Evolutionary conservation across 2,329 filamentous ascomycete species (phyloP).

Genomic region (Stachybotrys chartarum): DNA sequence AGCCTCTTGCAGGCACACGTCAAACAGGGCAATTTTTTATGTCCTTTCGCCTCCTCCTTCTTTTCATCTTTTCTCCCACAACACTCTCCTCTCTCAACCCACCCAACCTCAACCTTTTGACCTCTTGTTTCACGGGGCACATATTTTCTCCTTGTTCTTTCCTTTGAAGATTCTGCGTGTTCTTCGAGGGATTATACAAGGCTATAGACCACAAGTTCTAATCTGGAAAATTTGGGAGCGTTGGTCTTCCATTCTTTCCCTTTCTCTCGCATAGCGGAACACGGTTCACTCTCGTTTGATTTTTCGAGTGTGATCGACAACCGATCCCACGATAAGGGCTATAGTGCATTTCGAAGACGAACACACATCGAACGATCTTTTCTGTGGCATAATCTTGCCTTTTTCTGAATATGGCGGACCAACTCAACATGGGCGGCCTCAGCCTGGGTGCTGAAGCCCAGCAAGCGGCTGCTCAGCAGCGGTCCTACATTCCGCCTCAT

Average conservation of each 20-base stretch:
- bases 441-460: slow-evolving; percentile 46
- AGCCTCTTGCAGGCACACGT: slow-evolving; percentile 22
- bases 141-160: slow-evolving; percentile 34
- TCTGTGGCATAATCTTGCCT: background rate
- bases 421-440: slow-evolving; percentile 75
- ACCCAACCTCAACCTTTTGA: slow-evolving; percentile 21
- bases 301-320: slow-evolving; percentile 20
- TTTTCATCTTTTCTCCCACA: slow-evolving; percentile 25
- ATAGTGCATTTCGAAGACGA: background rate
- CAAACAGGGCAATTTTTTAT: slow-evolving; percentile 23
- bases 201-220: slow-evolving; percentile 22
- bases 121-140: slow-evolving; percentile 21
- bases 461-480: slow-evolving; percentile 27
- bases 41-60: slow-evolving; percentile 16
- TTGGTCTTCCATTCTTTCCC: slow-evolving; percentile 25
- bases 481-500: slow-evolving; percentile 82
- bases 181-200: slow-evolving; percentile 31
- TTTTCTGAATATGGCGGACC: slow-evolving; percentile 58
- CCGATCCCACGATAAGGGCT: slow-evolving; percentile 2
- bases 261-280: slow-evolving; percentile 13
- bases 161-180: slow-evolving; percentile 39
- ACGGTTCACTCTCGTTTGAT: slow-evolving; percentile 16
- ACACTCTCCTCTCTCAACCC: slow-evolving; percentile 18
- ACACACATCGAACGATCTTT: background rate
- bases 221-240: slow-evolving; percentile 23